phyloP scores from a whole-genome alignment of 2,329 filamentous ascomycete species.

The Neofusicoccum kwambonambiense region DNA sequence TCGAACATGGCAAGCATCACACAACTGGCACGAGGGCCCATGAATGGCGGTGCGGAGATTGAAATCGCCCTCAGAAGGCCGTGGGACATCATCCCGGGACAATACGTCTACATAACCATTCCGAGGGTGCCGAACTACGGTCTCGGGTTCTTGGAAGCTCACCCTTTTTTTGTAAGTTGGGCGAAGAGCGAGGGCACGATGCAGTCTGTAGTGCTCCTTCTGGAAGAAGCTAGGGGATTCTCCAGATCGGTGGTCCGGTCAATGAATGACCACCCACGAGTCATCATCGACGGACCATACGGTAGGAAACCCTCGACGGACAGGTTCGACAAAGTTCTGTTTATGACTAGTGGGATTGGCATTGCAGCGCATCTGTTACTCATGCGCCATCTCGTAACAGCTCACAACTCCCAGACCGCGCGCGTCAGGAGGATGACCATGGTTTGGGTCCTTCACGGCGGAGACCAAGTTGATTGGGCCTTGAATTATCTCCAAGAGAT shows the following conservation, averaged over 20 bases:
- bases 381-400: slow-evolving; percentile 18
- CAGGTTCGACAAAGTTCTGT: slow-evolving; percentile 20
- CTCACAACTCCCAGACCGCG: slow-evolving; percentile 17
- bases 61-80: neutral
- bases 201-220: too few species aligned
- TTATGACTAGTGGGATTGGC: slow-evolving; percentile 20
- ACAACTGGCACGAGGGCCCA: neutral
- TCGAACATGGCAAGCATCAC: neutral
- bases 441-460: slow-evolving; percentile 16
- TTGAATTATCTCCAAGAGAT: neutral
- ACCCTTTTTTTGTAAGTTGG: neutral
- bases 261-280: neutral
- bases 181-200: too few species aligned
- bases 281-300: slow-evolving; percentile 22
- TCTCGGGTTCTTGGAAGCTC: neutral
- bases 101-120: neutral
- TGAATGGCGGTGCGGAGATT: neutral
- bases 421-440: slow-evolving; percentile 20
- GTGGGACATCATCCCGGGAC: neutral
- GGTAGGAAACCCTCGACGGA: slow-evolving; percentile 3
- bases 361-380: slow-evolving; percentile 20
- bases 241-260: slow-evolving; percentile 2
- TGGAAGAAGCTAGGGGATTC: slow-evolving; percentile 17
- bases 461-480: slow-evolving; percentile 21
- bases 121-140: neutral